Percentiles rank a stretch among this genome's conserved stretches.
Conservation (phyloP, 768 basidiomycete genomes). For the Hirschioporus abietinus region DNA sequence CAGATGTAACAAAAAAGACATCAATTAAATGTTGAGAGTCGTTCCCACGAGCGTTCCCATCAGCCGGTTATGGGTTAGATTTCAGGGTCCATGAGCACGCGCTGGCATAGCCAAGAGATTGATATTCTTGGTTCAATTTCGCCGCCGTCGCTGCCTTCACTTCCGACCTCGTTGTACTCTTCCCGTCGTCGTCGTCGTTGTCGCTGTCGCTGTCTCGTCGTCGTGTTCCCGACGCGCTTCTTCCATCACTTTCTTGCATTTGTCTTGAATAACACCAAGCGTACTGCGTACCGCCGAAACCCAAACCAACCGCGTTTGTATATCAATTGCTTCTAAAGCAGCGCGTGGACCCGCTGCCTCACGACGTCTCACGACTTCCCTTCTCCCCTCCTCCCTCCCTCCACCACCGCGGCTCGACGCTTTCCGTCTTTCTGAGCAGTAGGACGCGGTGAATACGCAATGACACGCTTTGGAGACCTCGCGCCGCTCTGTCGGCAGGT, state of each 20-base stretch:
- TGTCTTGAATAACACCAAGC: neutral
- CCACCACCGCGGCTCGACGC: neutral
- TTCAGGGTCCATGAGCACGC: neutral
- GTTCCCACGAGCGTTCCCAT: too few relatives aligned
- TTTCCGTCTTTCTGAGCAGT: neutral
- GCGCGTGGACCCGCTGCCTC: neutral
- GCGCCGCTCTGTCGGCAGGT: constrained; percentile 56
- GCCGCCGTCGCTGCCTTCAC: neutral
- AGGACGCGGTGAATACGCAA: constrained; percentile 15
- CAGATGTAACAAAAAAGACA: too few relatives aligned
- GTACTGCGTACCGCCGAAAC: neutral
- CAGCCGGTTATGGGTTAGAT: too few relatives aligned
- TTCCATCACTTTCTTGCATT: neutral
- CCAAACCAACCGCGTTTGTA: neutral
- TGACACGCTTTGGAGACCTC: constrained; percentile 74
- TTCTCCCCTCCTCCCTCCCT: neutral
- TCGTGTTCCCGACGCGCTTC: neutral
- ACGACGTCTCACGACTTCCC: neutral
- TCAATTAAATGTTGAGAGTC: too few relatives aligned
- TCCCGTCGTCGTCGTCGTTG: neutral
- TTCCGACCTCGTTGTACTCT: neutral
- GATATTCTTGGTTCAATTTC: neutral
- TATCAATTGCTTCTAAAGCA: neutral
- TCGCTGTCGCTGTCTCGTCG: neutral
- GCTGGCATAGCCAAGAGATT: neutral